Evolutionary conservation across 352 stramenopile species (phyloP), one percentile per base, ranked within the genome.

Genomic region (Thalassiosira livingstoniorum): DNA sequence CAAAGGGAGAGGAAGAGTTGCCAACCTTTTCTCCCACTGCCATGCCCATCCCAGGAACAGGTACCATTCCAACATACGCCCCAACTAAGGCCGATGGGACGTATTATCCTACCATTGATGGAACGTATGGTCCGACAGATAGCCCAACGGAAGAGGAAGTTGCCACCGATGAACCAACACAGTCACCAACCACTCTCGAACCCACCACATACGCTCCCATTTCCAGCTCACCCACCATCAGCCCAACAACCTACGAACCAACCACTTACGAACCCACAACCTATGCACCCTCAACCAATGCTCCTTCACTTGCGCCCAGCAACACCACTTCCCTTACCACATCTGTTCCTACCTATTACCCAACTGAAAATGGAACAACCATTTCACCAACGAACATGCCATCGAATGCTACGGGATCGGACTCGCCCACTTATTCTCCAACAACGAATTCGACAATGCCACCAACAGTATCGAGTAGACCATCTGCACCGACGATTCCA

Each of bases 1-100:
- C 4, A 45, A 32, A n/a, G 29, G 21, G 15, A 39, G 29, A n/a
- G 15, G 21, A 10, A 23, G 23, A 10, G 23, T 23, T 61, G 39
- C 65, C 65, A 29, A 74, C 65, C 21, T 53, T 74, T 34, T 63
- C 65, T 32, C 65, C 65, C 10, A 62, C 63, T 21, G 21, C 39
- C 39, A 47, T 15, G 15, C 7, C 15, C 15, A 7, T 15, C 15
- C 7, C 39, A 47, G 7, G 7, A 18, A 18, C 39, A 47, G 7
- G 7, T 18, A 47, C 39, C 15, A 47, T 15, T 47, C 7, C 15
- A 15, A 47, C 39, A 7, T 47, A 47, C 15, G 39, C 7, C 39
- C 39, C 39, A 15, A 47, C 39, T 47, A 47, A 7, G 7, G 39
- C 39, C 15, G 39, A 15, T 47, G 39, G 15, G 39, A 18, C 15